Base-by-base conservation (phyloP, 2,329 filamentous ascomycete genomes). In the Scedosporium minutisporum region DNA sequence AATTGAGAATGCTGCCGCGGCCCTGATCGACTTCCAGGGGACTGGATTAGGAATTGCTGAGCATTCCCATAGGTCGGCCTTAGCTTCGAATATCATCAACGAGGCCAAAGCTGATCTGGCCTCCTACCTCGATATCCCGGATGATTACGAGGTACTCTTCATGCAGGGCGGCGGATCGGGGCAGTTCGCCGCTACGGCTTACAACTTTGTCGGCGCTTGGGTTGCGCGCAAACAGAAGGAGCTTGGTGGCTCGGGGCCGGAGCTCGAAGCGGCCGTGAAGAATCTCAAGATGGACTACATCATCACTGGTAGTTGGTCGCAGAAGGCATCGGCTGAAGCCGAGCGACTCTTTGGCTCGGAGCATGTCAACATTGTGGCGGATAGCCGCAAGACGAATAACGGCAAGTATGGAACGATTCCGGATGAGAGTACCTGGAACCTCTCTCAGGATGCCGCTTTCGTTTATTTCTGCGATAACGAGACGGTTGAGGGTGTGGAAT, bases 391-490 rank as follows among this genome's bases (percentile, higher is more conserved):
- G 65, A 70, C 72, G 64, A 91, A 91, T 67, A 81, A 83, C 68
- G 91, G 90, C 66, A 96, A 95, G 74, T 97, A 96, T 72, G 91
- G 91, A 64, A 85, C 79, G 65, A 96, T 97, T 60, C 89, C 93
- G 0, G 82, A 87, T 9, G 87, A 93, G 74, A 84, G 83, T 65
- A 83, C 82, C 21, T 97, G 92, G 91, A 88, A 82, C 38, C 80
- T 95, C 4, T 89, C 86, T 46, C 79, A 85, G 67, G 79, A 84
- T 44, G 78, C 87, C 9, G 84, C 91, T 0, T 81, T 96, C 69
- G 88, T 93, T 1, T 97, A 97, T 76, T 93, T 86, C 73, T 96
- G 93, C 74, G 89, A 93, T 74, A 97, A 97, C 69, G 93, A 97
- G 79, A 96, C 91, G 0, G 91, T 96, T 5, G 91, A 96, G 69